Evolutionary conservation across 208 protist species (phyloP).

Genomic region (Phytomonas sp.): DNA sequence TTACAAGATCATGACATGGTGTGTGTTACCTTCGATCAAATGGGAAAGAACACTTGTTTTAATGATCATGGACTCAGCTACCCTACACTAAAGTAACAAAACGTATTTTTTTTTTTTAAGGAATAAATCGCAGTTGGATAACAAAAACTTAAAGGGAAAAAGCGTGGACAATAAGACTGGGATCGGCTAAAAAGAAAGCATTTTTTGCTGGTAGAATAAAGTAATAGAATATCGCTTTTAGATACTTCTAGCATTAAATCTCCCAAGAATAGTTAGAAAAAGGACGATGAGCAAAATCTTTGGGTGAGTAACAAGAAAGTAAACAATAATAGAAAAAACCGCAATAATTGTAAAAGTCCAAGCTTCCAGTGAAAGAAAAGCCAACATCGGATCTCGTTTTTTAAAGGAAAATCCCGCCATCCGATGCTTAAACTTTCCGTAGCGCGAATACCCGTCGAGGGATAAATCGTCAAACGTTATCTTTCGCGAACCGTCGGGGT

Average conservation of each 20-base stretch:
- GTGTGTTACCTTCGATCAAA: neutral
- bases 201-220: constrained; percentile 2
- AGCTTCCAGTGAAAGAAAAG: constrained; percentile 33
- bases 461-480: neutral
- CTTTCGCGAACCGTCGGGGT: constrained; percentile 14
- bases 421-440: constrained; percentile 46
- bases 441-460: neutral
- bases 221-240: constrained; percentile 5
- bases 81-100: neutral
- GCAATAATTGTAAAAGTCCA: constrained; percentile 3
- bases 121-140: constrained; percentile 6
- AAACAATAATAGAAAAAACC: constrained; percentile 1
- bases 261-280: neutral
- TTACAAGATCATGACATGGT: too few relatives aligned
- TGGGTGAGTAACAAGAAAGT: constrained; percentile 4
- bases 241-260: neutral
- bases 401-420: constrained; percentile 67
- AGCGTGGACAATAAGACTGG: neutral
- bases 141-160: neutral
- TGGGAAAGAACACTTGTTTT: neutral
- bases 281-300: neutral
- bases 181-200: neutral
- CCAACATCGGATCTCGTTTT: constrained; percentile 50
- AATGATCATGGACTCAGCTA: neutral
- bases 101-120: neutral